phyloP scores from a whole-genome alignment of 148 eudicot genomes.

The Rhododendron ovatum region DNA sequence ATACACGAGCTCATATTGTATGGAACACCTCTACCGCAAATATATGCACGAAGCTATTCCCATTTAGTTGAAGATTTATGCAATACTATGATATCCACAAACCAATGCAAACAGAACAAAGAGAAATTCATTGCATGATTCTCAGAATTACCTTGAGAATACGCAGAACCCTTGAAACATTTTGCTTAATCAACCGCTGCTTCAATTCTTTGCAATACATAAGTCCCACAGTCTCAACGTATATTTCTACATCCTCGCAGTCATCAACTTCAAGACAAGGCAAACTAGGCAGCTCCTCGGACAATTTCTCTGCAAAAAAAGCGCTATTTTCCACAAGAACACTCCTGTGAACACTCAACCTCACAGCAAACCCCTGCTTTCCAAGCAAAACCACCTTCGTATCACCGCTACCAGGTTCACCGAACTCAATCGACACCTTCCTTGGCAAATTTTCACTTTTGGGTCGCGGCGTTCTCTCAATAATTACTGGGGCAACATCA shows the following conservation, averaged over 20 bases:
- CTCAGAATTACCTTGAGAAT: conserved; percentile 66
- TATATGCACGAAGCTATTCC: background rate
- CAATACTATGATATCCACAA: background rate
- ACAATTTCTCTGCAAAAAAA: conserved; percentile 55
- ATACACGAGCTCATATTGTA: background rate
- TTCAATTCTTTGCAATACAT: conserved; percentile 83
- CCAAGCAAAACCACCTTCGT: conserved; percentile 65
- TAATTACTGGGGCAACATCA: conserved; percentile 20
- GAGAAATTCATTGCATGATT: background rate
- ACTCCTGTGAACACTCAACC: conserved; percentile 75
- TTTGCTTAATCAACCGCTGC: conserved; percentile 76
- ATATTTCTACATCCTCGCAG: conserved; percentile 85
- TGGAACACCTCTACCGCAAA: background rate
- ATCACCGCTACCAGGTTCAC: conserved; percentile 79
- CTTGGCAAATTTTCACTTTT: conserved; percentile 56
- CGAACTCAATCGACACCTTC: conserved; percentile 88
- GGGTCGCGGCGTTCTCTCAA: conserved; percentile 28
- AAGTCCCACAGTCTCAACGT: conserved; percentile 76
- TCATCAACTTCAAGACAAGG: conserved; percentile 55
- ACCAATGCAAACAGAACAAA: background rate
- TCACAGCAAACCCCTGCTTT: conserved; percentile 70
- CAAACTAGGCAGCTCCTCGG: conserved; percentile 32
- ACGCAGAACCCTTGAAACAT: conserved; percentile 72
- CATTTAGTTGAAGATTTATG: background rate
- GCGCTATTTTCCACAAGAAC: conserved; percentile 48